phyloP scores from a whole-genome alignment of 164 flowering plant genomes.

The Macadamia integrifolia region DNA sequence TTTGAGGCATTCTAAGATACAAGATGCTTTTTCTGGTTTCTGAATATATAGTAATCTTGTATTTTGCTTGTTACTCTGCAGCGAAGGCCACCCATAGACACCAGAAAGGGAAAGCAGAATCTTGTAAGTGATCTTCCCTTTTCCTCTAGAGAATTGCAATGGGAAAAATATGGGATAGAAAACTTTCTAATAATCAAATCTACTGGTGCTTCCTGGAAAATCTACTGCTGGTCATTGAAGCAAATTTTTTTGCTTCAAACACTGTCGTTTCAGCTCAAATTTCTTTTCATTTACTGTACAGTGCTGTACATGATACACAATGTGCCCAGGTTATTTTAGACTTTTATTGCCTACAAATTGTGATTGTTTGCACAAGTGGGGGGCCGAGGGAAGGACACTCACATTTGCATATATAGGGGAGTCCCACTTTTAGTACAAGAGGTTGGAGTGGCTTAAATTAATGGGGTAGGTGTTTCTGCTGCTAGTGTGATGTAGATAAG shows the following conservation, averaged over 20 bases:
- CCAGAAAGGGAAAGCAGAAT: conserved; percentile 48
- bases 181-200: neutral
- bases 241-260: too few relatives aligned
- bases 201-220: neutral
- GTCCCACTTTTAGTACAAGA: neutral
- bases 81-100: conserved; percentile 74
- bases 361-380: neutral
- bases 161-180: neutral
- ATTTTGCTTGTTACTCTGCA: conserved; percentile 29
- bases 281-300: neutral
- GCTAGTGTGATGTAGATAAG: neutral
- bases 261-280: neutral
- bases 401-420: neutral
- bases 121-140: conserved; percentile 41
- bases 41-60: conserved; percentile 3
- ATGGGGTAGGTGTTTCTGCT: neutral
- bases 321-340: neutral
- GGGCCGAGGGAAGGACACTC: neutral
- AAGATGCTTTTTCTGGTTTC: neutral
- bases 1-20: too few relatives aligned
- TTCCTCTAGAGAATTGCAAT: neutral
- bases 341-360: neutral
- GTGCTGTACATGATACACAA: neutral
- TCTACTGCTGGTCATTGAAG: neutral
- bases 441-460: neutral